Evolutionary conservation across 768 basidiomycete genomes (phyloP), one percentile per base, ranked within the genome.

Genomic region (Boletus rex-veris): DNA sequence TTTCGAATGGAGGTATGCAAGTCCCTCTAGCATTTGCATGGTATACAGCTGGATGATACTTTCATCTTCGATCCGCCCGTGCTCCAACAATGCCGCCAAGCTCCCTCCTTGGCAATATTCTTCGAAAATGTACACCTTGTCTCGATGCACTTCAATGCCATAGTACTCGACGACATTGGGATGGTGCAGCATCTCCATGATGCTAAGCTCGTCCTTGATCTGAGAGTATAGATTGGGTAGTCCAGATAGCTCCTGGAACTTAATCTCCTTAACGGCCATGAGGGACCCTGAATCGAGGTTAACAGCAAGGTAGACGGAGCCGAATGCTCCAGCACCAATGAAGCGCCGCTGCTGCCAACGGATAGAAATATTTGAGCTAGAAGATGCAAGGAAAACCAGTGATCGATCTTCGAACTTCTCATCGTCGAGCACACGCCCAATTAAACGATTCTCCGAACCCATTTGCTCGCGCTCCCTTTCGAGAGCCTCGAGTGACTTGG

Each of bases 211-310:
- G 68, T 98, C 94, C 68, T 85, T 88, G 72, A 98, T 97, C 66
- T 95, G 91, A 48, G 90, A 80, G 73, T 92, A 92, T 26, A 98
- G 78, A 57, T 84, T 91, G 4, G 95, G 90, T 48, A 92, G 74
- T 18, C 91, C 92, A 6, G 91, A 85, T 12, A 96, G 75, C 68
- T 98, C 96, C 67, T 95, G 93, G 70, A 95, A 96, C 54, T 93
- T 92, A 69, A 98, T 93, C 75, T 98, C 97, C 74, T 99, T 99
- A 64, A 98, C 97, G 9, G 97, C 97, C 94, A 99, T 98, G 56
- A 98, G 83, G 40, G 90, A 89, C 43, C 95, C 92, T 1, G 90
- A 88, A 66, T 98, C 97, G 51, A 98, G 79, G 68, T 98, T 98
- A 72, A 98, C 89, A 16, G 95, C 97, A 44, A 93, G 83, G 69